Conservation (phyloP, 2,329 filamentous ascomycete species). For the Hymenoscyphus scutula region DNA sequence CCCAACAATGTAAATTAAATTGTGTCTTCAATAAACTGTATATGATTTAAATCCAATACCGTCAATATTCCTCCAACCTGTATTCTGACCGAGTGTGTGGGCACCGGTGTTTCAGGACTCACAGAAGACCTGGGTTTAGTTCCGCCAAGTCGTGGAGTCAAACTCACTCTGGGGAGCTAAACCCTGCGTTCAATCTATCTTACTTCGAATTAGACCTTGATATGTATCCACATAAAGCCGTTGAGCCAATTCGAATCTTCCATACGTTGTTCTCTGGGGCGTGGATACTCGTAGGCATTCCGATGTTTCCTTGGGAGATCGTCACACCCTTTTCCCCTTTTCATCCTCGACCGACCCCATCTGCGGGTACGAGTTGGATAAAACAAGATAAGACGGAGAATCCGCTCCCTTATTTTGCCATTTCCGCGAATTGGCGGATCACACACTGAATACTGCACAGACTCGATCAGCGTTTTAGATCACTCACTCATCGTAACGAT, state of each 20-base stretch:
- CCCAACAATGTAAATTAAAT: too few relatives aligned
- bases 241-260: background rate
- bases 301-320: background rate
- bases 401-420: too few relatives aligned
- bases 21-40: too few relatives aligned
- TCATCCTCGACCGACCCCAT: background rate
- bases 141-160: background rate
- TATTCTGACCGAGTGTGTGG: background rate
- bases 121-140: background rate
- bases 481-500: too few relatives aligned
- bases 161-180: background rate
- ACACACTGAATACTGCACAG: too few relatives aligned
- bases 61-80: background rate
- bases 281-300: background rate
- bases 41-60: too few relatives aligned
- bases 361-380: background rate
- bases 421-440: too few relatives aligned
- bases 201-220: too few relatives aligned
- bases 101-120: background rate
- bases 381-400: too few relatives aligned
- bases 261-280: background rate
- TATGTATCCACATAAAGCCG: background rate
- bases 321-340: background rate
- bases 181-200: background rate
- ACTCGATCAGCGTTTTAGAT: too few relatives aligned